Conservation (phyloP, 202 grass and related monocot genomes). For the Zizania palustris region DNA sequence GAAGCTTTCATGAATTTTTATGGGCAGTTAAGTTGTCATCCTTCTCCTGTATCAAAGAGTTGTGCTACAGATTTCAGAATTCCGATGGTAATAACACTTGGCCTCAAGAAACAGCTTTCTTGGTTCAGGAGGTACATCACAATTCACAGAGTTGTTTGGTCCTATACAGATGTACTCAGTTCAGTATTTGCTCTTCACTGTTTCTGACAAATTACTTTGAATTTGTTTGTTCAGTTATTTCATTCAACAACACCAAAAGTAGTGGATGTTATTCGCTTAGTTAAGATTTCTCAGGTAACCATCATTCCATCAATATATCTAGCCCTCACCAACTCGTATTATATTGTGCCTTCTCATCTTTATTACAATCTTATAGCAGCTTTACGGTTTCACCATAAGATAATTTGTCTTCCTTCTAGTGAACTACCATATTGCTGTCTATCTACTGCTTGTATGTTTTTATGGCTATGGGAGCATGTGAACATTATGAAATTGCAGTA, state of each 20-base stretch:
- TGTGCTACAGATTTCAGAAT: slow-evolving; percentile 68
- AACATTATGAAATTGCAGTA: slow-evolving; percentile 12
- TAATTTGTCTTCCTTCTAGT: slow-evolving; percentile 23
- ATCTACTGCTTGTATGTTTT: slow-evolving; percentile 14
- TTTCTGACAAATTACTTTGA: slow-evolving; percentile 41
- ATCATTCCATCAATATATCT: slow-evolving; percentile 26
- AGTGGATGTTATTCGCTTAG: slow-evolving; percentile 60
- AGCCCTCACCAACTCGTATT: slow-evolving; percentile 15
- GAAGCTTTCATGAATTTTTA: slow-evolving; percentile 36
- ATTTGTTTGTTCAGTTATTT: slow-evolving; percentile 62
- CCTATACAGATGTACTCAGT: slow-evolving; percentile 26
- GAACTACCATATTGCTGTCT: not conserved
- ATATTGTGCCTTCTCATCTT: slow-evolving; percentile 26
- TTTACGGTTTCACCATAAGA: slow-evolving; percentile 21
- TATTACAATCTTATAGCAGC: not conserved
- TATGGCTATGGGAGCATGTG: slow-evolving; percentile 16
- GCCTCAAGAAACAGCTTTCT: slow-evolving; percentile 53
- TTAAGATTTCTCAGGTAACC: slow-evolving; percentile 93
- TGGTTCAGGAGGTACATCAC: slow-evolving; percentile 72
- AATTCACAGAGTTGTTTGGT: slow-evolving; percentile 14
- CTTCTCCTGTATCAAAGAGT: slow-evolving; percentile 85
- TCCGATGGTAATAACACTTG: slow-evolving; percentile 40
- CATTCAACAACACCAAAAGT: slow-evolving; percentile 66
- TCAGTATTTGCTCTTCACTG: slow-evolving; percentile 42
- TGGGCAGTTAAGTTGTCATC: slow-evolving; percentile 84